These are phyloP conservation scores for Saccharomycopsis vini DNA, from an alignment of 805 yeast species.

Conservation along the genomic window DNA sequence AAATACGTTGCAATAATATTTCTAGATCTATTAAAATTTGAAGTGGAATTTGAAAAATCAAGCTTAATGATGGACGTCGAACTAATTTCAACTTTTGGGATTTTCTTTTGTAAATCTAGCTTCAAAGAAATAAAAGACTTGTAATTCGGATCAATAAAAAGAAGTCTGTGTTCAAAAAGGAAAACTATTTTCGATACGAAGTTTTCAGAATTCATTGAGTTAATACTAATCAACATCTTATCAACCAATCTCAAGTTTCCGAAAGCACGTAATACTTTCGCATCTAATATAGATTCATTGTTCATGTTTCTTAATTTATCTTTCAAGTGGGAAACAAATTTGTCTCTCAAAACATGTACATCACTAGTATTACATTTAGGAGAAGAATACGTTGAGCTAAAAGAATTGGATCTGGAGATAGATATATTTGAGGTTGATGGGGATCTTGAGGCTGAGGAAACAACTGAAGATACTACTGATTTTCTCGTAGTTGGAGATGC, in stretches of 20 bases:
- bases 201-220: constrained; percentile 3
- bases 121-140: constrained; percentile 7
- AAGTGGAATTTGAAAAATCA: constrained; percentile 8
- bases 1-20: constrained; percentile 10
- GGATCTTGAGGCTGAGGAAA: not conserved
- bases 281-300: constrained; percentile 5
- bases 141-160: constrained; percentile 9
- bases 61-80: constrained; percentile 15
- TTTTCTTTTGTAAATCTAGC: constrained; percentile 5
- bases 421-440: not conserved
- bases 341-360: not conserved
- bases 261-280: constrained; percentile 3
- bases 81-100: constrained; percentile 15
- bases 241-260: constrained; percentile 18
- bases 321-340: constrained; percentile 7
- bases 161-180: constrained; percentile 11
- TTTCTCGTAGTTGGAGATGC: not conserved
- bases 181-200: constrained; percentile 9
- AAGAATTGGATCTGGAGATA: constrained; percentile 12
- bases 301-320: constrained; percentile 1
- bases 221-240: constrained; percentile 6
- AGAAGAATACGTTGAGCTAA: constrained; percentile 5
- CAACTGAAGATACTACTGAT: not conserved
- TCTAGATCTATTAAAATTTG: constrained; percentile 1
- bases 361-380: constrained; percentile 6